Evolutionary conservation across 106 monocot genomes (phyloP), one percentile per base, ranked within the genome.

Genomic region (Vanilla planifolia): DNA sequence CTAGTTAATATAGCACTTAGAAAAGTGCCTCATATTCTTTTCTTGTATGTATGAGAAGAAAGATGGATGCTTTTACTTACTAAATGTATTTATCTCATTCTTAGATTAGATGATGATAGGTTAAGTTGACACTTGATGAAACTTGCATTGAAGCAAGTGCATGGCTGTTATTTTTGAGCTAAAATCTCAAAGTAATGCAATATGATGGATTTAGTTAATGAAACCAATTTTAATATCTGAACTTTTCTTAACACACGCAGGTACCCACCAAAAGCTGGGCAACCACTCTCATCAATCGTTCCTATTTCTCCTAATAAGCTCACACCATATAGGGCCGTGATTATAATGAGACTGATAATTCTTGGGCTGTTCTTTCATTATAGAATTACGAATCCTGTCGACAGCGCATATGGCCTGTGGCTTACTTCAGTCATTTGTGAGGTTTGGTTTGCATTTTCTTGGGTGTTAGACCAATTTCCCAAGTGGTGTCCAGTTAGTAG

Each of bases 391-490:
- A 70, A 90, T 72, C 95, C 95, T 67, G 95, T 96, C 66, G 77
- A 96, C 15, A 86, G 86, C 67, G 86, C 95, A 59, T 90, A 81
- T 59, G 78, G 86, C 48, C 67, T 96, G 59, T 96, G 95, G 95
- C 74, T 96, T 37, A 96, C 90, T 41, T 96, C 94, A 47, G 68
- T 94, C 48, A 94, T 94, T 48, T 94, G 94, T 68, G 94, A 94
- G 76, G 75, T 94, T 35, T 94, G 94, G 94, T 94, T 94, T 75
- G 94, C 89, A 16, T 33, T 89, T 62, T 94, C 94, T 59, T 94
- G 94, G 94, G 80, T 94, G 22, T 68, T 94, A 63, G 94, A 94
- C 75, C 94, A 94, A 41, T 94, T 96, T 67, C 95, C 95, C n/a
- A 96, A 96, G 64, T 96, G 95, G 95, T 76, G 67, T 55, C 95